Evolutionary conservation across 805 yeast species (phyloP).

Genomic region (Starmerella bacillaris): DNA sequence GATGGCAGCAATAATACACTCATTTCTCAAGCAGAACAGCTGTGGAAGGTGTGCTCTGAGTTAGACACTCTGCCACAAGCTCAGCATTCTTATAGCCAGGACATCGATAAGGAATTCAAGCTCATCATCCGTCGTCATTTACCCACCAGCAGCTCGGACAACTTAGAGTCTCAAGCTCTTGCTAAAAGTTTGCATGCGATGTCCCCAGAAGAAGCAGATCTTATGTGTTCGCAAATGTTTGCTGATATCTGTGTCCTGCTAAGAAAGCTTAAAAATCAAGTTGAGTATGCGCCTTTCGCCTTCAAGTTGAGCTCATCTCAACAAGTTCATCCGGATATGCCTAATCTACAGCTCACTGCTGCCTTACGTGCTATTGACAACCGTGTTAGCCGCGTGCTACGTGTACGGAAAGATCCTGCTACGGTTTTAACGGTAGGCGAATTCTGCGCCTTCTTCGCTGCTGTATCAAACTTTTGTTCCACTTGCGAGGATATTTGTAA

Average conservation of each 20-base stretch:
- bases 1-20: no score
- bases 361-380: conserved; percentile 32
- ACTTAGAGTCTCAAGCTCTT: conserved; percentile 9
- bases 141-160: conserved; percentile 1
- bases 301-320: no score
- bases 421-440: conserved; percentile 38
- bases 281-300: no score
- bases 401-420: conserved; percentile 57
- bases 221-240: conserved; percentile 32
- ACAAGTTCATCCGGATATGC: background rate
- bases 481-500: conserved; percentile 65
- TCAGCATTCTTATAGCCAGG: background rate
- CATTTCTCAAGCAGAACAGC: background rate
- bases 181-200: conserved; percentile 40
- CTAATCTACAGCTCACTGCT: background rate
- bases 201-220: conserved; percentile 58
- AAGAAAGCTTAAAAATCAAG: conserved; percentile 19
- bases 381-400: conserved; percentile 58
- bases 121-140: background rate
- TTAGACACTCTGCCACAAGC: conserved; percentile 25
- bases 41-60: background rate
- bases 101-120: background rate
- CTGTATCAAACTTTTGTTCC: conserved; percentile 49
- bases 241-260: background rate
- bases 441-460: conserved; percentile 48